Base-by-base conservation (phyloP, 768 basidiomycete genomes). In the Steccherinum ochraceum region DNA sequence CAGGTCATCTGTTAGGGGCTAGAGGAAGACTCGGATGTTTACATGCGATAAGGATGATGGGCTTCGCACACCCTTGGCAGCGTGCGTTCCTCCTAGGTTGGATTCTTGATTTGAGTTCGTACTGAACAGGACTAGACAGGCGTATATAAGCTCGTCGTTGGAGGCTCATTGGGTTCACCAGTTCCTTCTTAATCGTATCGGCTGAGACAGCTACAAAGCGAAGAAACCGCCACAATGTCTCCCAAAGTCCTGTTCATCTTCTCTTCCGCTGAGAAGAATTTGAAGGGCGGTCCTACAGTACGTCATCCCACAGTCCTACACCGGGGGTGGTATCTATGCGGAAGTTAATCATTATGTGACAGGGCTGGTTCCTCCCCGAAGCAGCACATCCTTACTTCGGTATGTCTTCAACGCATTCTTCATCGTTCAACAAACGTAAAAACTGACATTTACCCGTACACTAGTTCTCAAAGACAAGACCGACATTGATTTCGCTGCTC, bases 361-460 rank as follows among this genome's bases (percentile, higher is more conserved):
- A 84, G 83, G 86, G 87, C 19, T 89, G 82, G 82, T 90, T 81
- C 65, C 74, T 89, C 24, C 84, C 86, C 4, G 88, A 92, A 45
- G 68, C 65, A 13, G 65, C 66, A 11, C 62, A 68, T 48, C 65
- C 67, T 1, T 69, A 68, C 57, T 66, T 66, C 44, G 55, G 63
- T 64, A 42, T 20, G 61, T 51, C 3, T 7, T 12, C 19, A 13
- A 18, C 23, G 45, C 48, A 7, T 3, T 3, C 7, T 2, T 42
- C 18, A 49, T 49, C n/a, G n/a, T n/a, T 12, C 35, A 18, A 20
- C 24, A 5, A 46, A 20, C 11, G 21, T 24, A 19, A 12, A 4
- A 5, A 45, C 21, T 24, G 11, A 12, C 45, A 12, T 24, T 40
- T 46, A 46, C 11, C n/a, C 4, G 24, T 10, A 12, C 25, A 40